Evolutionary conservation across 148 eudicot genomes (phyloP).

Genomic region (Vaccinium myrtillus): DNA sequence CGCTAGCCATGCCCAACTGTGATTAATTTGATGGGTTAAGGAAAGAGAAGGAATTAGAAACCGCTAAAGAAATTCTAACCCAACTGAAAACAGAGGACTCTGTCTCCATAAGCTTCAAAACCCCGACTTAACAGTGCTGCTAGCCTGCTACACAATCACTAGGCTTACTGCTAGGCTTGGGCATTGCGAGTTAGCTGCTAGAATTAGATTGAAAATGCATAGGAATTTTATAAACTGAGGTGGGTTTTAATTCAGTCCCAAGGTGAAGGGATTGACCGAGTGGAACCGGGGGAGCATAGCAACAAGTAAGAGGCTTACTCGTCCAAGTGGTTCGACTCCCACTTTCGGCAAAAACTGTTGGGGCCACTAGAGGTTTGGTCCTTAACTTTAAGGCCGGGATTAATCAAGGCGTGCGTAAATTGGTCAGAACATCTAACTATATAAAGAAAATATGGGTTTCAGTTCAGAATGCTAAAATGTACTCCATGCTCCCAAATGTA

Average conservation of each 20-base stretch:
- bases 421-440: not conserved
- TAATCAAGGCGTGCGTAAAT: not conserved
- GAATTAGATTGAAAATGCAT: not conserved
- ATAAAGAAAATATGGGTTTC: not conserved
- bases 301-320: too few relatives aligned
- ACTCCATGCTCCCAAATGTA: not conserved
- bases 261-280: too few relatives aligned
- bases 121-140: too few relatives aligned
- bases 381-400: too few relatives aligned
- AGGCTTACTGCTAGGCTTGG: not conserved
- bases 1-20: conserved; percentile 70
- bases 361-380: too few relatives aligned
- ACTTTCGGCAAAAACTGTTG: too few relatives aligned
- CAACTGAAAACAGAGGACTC: too few relatives aligned
- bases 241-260: too few relatives aligned
- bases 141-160: not conserved
- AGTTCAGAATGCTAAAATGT: not conserved
- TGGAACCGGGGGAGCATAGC: too few relatives aligned
- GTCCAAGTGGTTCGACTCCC: too few relatives aligned
- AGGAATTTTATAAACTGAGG: not conserved
- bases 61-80: not conserved
- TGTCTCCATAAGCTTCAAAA: too few relatives aligned
- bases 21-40: not conserved
- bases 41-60: not conserved
- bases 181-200: not conserved